A percentile compares a stretch with the other conserved stretches of the same genome.
phyloP scores from a whole-genome alignment of 257 asterid species.

The Agastache rugosa region DNA sequence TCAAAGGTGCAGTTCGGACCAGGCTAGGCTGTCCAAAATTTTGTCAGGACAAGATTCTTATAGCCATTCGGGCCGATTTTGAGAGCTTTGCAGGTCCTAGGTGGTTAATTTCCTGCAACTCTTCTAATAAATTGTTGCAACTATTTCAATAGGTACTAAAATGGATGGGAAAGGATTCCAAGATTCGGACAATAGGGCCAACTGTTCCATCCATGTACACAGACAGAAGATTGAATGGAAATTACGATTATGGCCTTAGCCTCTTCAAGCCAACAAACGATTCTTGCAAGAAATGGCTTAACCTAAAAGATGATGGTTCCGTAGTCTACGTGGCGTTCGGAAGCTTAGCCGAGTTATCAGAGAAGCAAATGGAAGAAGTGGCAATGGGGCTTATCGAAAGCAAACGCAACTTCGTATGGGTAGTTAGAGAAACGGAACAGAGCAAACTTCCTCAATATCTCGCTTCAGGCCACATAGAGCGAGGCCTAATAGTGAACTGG shows the following conservation, averaged over 20 bases:
- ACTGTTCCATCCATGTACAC: constrained; percentile 43
- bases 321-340: constrained; percentile 52
- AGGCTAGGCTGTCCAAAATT: too few species aligned
- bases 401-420: constrained; percentile 51
- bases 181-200: constrained; percentile 46
- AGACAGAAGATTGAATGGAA: constrained; percentile 39
- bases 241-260: constrained; percentile 44
- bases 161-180: constrained; percentile 36
- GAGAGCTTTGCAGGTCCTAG: too few species aligned
- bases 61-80: too few species aligned
- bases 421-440: constrained; percentile 40
- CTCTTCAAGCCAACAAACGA: constrained; percentile 40
- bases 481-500: constrained; percentile 35
- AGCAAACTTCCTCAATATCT: constrained; percentile 30
- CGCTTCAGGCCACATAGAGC: background rate
- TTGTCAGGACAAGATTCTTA: too few species aligned
- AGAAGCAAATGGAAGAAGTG: constrained; percentile 42
- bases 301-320: constrained; percentile 36
- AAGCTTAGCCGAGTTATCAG: constrained; percentile 33
- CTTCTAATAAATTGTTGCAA: background rate
- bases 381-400: constrained; percentile 39
- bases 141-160: background rate
- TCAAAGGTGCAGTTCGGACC: too few species aligned
- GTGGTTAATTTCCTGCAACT: too few species aligned
- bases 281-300: constrained; percentile 45